These are phyloP conservation scores for Populus trichocarpa DNA, from an alignment of 441 rosid genomes.

Conservation along the genomic window DNA sequence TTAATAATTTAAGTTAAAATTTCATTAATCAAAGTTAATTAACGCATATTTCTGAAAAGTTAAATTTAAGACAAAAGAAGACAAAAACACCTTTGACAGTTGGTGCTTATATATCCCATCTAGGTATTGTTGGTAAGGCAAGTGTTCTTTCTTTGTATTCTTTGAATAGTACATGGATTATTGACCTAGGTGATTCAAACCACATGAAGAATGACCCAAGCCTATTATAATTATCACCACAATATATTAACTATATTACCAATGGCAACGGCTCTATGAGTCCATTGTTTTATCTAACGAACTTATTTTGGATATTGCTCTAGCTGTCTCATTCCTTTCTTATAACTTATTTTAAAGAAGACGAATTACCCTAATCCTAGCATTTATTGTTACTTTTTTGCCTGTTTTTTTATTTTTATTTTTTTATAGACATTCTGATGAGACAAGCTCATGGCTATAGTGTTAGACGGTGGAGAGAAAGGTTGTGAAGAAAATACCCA, in stretches of 20 bases:
- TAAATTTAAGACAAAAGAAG: no score
- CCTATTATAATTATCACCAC: neutral
- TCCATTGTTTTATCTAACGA: neutral
- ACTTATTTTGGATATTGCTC: neutral
- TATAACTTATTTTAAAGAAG: neutral
- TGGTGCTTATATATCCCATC: neutral
- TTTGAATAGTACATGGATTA: conserved; percentile 6
- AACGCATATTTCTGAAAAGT: neutral
- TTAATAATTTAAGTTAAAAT: no score
- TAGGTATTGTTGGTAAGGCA: neutral
- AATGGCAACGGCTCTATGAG: neutral
- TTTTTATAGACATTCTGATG: neutral
- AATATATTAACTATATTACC: neutral
- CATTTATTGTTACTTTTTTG: neutral
- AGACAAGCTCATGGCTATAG: conserved; percentile 5
- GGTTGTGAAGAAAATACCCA: neutral
- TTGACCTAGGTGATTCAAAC: neutral
- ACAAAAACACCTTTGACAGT: neutral
- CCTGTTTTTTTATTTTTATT: neutral
- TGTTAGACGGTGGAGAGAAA: neutral
- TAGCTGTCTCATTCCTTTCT: neutral
- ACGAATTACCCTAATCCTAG: neutral
- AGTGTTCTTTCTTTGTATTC: neutral
- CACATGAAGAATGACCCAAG: conserved; percentile 4
- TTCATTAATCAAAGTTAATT: neutral